Conservation (phyloP, 73 alveolate species). For the Strombidium stylifer region DNA sequence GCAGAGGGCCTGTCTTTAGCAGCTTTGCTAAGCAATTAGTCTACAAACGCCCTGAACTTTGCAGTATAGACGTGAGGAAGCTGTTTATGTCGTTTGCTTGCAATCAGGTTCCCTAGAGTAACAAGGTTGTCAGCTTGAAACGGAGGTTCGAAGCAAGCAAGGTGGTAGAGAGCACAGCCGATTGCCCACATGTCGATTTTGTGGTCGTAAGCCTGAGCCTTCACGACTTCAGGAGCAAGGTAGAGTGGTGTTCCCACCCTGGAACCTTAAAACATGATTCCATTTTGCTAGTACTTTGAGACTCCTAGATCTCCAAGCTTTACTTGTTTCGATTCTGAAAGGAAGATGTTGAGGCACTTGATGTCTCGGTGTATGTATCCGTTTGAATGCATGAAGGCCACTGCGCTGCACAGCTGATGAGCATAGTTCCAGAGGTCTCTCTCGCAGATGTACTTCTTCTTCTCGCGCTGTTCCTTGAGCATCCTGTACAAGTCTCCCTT, state of each 20-base stretch:
- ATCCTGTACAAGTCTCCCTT: conserved; percentile 91
- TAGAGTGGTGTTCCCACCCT: conserved; percentile 98
- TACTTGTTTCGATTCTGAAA: conserved; percentile 60
- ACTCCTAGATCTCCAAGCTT: conserved; percentile 98
- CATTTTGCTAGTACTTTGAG: conserved; percentile 80
- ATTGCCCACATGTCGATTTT: conserved; percentile 97
- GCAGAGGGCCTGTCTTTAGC: conserved; percentile 59
- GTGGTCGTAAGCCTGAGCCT: conserved; percentile 94
- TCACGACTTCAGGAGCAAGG: conserved; percentile 94
- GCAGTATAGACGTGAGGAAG: conserved; percentile 20
- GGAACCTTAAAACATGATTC: conserved; percentile 77
- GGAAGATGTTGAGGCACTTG: conserved; percentile 89
- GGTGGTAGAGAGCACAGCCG: conserved; percentile 92
- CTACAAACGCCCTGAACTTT: conserved; percentile 19
- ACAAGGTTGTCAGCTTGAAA: conserved; percentile 93
- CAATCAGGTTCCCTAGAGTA: conserved; percentile 88
- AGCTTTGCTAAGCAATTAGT: conserved; percentile 29
- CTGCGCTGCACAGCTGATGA: conserved; percentile 81
- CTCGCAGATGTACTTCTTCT: conserved; percentile 76
- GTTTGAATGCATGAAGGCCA: conserved; percentile 87
- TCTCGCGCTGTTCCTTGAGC: conserved; percentile 46
- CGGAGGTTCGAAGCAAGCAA: conserved; percentile 94
- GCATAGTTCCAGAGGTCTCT: conserved; percentile 90
- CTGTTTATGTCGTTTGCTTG: conserved; percentile 77
- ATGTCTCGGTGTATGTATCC: conserved; percentile 97